Evolutionary conservation across 371 early-diverging fungal species (phyloP).

Genomic region (Phascolomyces articulosus): DNA sequence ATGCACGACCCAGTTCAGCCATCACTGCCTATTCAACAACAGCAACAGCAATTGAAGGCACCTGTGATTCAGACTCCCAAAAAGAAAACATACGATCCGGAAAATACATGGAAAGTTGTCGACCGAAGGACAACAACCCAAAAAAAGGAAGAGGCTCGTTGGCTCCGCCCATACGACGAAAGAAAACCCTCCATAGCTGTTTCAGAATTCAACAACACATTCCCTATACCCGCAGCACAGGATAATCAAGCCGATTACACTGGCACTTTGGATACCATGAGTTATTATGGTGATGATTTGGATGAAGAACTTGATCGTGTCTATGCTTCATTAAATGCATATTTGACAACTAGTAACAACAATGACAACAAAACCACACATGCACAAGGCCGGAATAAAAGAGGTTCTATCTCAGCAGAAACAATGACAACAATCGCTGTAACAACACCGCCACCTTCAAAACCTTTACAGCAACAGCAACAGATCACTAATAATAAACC

Average conservation of each 20-base stretch:
- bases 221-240: constrained; percentile 4
- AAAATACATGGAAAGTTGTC: background rate
- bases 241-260: constrained; percentile 3
- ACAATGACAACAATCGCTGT: constrained; percentile 23
- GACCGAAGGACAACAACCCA: background rate
- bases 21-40: background rate
- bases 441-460: background rate
- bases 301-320: constrained; percentile 13
- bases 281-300: constrained; percentile 8
- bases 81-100: background rate
- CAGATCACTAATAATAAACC: background rate
- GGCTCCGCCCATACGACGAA: background rate
- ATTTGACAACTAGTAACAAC: background rate
- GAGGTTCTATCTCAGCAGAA: background rate
- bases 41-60: background rate
- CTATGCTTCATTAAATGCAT: constrained; percentile 3
- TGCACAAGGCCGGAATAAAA: background rate
- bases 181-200: background rate
- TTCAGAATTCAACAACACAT: background rate
- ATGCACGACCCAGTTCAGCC: constrained; percentile 1
- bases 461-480: too few relatives aligned
- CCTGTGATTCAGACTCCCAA: background rate
- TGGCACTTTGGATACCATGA: constrained; percentile 9
- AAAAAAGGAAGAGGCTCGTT: background rate
- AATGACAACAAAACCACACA: too few relatives aligned